Percentiles rank a stretch among this genome's conserved stretches.
Conservation (phyloP, 257 asterid species). For the Solanum ahanhuiri region DNA sequence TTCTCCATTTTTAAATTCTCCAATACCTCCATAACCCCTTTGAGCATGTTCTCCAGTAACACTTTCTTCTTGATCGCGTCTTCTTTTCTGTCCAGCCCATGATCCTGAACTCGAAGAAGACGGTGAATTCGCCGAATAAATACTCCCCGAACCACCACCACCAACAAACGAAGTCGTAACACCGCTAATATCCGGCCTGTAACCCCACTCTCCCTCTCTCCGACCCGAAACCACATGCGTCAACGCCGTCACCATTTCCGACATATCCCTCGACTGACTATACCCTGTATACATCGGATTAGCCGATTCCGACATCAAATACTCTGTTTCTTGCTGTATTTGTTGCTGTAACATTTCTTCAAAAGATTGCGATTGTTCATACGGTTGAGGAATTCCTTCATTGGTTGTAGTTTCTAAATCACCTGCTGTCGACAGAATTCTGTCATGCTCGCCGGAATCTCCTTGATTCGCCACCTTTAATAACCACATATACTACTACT, state of each 20-base stretch:
- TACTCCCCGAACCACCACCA: constrained; percentile 19
- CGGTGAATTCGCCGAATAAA: constrained; percentile 27
- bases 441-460: constrained; percentile 34
- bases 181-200: constrained; percentile 10
- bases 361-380: neutral
- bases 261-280: constrained; percentile 35
- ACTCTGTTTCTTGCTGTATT: constrained; percentile 7
- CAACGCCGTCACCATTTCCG: constrained; percentile 63
- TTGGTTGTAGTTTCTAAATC: neutral
- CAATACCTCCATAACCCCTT: constrained; percentile 17
- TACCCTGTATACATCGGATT: constrained; percentile 26
- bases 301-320: constrained; percentile 26
- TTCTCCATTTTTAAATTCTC: constrained; percentile 21
- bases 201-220: constrained; percentile 17
- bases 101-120: constrained; percentile 71
- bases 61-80: constrained; percentile 46
- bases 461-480: constrained; percentile 65
- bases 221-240: constrained; percentile 54
- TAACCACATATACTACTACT: constrained; percentile 22
- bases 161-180: constrained; percentile 14
- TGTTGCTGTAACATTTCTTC: constrained; percentile 19
- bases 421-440: constrained; percentile 13
- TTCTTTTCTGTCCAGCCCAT: constrained; percentile 62
- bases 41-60: constrained; percentile 20
- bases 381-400: neutral